Percentiles rank a stretch among this genome's conserved stretches.
Evolutionary conservation across 2,329 filamentous ascomycete genomes (phyloP).

Genomic region (Exophiala viscosa): DNA sequence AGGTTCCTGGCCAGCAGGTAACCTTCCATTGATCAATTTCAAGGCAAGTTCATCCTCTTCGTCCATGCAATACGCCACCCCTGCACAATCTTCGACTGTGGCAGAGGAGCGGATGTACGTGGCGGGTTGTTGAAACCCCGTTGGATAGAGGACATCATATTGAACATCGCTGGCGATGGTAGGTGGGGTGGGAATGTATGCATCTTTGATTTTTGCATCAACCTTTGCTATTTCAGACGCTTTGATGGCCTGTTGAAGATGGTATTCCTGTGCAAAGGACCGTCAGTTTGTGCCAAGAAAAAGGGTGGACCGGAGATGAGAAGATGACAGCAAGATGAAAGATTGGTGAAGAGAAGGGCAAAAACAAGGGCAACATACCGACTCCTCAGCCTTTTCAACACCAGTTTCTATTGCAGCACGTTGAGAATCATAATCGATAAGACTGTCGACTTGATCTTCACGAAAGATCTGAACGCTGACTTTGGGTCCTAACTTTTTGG

Average conservation of each 20-base stretch:
- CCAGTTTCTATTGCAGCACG: conserved; percentile 88
- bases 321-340: conserved; percentile 22
- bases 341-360: conserved; percentile 17
- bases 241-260: conserved; percentile 81
- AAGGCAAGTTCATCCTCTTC: conserved; percentile 84
- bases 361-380: conserved; percentile 61
- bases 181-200: conserved; percentile 66
- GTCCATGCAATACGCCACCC: conserved; percentile 90
- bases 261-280: conserved; percentile 67
- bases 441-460: conserved; percentile 84
- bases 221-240: conserved; percentile 53
- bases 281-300: conserved; percentile 16
- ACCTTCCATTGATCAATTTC: conserved; percentile 76
- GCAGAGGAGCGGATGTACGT: conserved; percentile 98
- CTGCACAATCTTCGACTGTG: conserved; percentile 92
- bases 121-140: conserved; percentile 73
- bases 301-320: neutral
- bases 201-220: conserved; percentile 59
- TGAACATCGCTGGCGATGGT: conserved; percentile 62
- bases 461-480: conserved; percentile 80
- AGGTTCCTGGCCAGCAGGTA: conserved; percentile 53
- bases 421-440: conserved; percentile 78
- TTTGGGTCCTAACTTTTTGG: conserved; percentile 81
- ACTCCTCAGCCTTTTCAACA: conserved; percentile 95
- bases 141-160: conserved; percentile 86